Evolutionary conservation across 2,329 filamentous ascomycete genomes (phyloP).

Genomic region (Talaromyces albobiverticillius): DNA sequence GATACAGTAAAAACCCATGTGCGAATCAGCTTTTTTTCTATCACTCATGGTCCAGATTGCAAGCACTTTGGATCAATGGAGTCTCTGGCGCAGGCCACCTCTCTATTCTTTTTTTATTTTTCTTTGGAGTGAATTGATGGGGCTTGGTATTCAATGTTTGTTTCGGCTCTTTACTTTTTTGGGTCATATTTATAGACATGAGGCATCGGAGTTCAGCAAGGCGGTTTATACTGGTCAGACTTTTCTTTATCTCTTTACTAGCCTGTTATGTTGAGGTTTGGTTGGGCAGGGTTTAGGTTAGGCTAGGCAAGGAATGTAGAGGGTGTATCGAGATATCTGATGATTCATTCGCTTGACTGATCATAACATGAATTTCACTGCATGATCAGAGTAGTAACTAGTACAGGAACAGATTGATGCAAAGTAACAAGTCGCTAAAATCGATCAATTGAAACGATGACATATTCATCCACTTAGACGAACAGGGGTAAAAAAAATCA

Average conservation of each 20-base stretch:
- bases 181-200: background rate
- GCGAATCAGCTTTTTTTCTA: background rate
- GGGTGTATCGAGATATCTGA: too few relatives aligned
- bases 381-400: too few relatives aligned
- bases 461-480: background rate
- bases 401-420: background rate
- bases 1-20: background rate
- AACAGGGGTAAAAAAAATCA: slow-evolving; percentile 7
- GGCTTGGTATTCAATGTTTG: background rate
- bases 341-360: too few relatives aligned
- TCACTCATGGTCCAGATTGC: too few relatives aligned
- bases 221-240: background rate
- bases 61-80: too few relatives aligned
- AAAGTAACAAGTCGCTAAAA: background rate
- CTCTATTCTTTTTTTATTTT: background rate
- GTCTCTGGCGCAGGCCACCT: too few relatives aligned
- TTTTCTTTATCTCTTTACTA: background rate
- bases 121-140: background rate
- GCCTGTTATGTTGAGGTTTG: background rate
- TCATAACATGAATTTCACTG: too few relatives aligned
- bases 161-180: background rate
- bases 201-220: background rate
- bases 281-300: background rate
- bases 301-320: too few relatives aligned
- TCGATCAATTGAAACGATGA: background rate